These are phyloP conservation scores for Cryphonectria carpinicola DNA, from an alignment of 2,329 filamentous ascomycete species.

Conservation along the genomic window DNA sequence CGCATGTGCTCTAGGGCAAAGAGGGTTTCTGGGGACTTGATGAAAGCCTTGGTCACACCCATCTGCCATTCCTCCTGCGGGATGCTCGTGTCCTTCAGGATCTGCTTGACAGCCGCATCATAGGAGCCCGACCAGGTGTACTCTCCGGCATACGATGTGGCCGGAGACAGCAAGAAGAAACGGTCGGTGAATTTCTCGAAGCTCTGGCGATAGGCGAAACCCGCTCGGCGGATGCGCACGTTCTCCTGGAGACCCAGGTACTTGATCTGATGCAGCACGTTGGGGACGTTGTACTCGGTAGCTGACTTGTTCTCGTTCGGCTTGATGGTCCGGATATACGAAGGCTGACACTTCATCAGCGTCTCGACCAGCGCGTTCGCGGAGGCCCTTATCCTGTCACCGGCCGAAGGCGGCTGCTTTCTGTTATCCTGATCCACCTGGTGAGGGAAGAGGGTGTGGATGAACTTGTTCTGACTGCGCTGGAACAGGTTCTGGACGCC, in stretches of 20 bases:
- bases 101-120: slow-evolving; percentile 85
- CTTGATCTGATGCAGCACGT: slow-evolving; percentile 97
- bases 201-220: slow-evolving; percentile 94
- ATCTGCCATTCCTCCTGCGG: slow-evolving; percentile 95
- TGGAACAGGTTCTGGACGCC: slow-evolving; percentile 87
- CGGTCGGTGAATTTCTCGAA: slow-evolving; percentile 98
- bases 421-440: slow-evolving; percentile 96
- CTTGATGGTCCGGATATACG: slow-evolving; percentile 98
- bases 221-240: slow-evolving; percentile 92
- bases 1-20: slow-evolving; percentile 98
- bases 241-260: slow-evolving; percentile 99
- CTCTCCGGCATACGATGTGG: slow-evolving; percentile 94
- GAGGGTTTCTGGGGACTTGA: slow-evolving; percentile 95
- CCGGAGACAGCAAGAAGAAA: slow-evolving; percentile 92
- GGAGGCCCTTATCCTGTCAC: slow-evolving; percentile 93
- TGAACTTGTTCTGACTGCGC: slow-evolving; percentile 80
- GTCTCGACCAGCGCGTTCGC: slow-evolving; percentile 95
- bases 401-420: slow-evolving; percentile 88
- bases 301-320: slow-evolving; percentile 99
- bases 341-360: slow-evolving; percentile 95
- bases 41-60: slow-evolving; percentile 95
- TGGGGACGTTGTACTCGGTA: slow-evolving; percentile 86
- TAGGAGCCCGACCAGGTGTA: slow-evolving; percentile 94
- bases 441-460: slow-evolving; percentile 88
- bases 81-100: slow-evolving; percentile 95